phyloP scores from a whole-genome alignment of 306 rosid species.

The Inga leiocalycina region DNA sequence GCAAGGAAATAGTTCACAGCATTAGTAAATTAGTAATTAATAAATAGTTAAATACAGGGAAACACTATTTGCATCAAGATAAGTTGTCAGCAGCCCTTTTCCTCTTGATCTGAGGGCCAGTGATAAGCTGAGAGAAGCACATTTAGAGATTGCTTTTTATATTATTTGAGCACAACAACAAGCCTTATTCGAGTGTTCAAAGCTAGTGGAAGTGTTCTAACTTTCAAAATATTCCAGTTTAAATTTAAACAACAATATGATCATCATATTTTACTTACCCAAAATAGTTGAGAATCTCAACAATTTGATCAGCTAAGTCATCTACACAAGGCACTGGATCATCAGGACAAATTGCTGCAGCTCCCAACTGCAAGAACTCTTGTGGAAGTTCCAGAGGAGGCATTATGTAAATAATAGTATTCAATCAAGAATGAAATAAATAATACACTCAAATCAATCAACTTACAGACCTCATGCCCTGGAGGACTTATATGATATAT shows the following conservation, averaged over 20 bases:
- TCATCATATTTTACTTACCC: conserved; percentile 49
- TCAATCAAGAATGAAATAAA: conserved; percentile 35
- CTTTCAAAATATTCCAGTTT: background rate
- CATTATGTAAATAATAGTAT: conserved; percentile 60
- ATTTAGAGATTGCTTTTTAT: background rate
- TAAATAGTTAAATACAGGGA: background rate
- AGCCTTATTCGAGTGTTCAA: conserved; percentile 8
- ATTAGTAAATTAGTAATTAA: conserved; percentile 23
- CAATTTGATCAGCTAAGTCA: conserved; percentile 83
- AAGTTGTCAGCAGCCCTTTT: conserved; percentile 3
- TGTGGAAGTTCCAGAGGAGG: conserved; percentile 62
- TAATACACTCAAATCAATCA: conserved; percentile 35
- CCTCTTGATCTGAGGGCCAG: conserved; percentile 1
- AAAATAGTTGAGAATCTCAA: conserved; percentile 83
- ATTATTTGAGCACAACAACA: background rate
- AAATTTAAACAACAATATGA: background rate
- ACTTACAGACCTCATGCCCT: conserved; percentile 87
- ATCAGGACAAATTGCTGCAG: conserved; percentile 70
- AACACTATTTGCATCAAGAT: conserved; percentile 23
- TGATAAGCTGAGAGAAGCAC: conserved; percentile 10
- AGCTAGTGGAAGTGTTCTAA: background rate
- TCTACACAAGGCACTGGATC: conserved; percentile 75
- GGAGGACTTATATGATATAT: conserved; percentile 95
- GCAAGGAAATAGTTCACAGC: conserved; percentile 32
- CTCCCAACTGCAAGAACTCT: conserved; percentile 98